Evolutionary conservation across 148 eudicot genomes (phyloP), one percentile per base, ranked within the genome.

Genomic region (Beta vulgaris): DNA sequence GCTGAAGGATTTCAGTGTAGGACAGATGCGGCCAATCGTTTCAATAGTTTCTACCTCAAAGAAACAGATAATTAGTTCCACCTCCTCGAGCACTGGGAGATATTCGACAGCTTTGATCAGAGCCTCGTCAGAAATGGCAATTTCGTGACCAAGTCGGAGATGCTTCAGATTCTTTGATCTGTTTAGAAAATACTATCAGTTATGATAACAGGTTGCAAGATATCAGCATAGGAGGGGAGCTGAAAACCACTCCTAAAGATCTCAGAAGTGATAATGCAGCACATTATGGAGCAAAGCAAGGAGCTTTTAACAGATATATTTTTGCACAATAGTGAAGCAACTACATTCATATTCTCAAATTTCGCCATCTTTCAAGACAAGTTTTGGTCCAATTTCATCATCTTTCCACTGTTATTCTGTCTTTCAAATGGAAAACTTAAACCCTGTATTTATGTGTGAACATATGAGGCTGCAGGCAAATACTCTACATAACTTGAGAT

Each of bases 151-250:
- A 66, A 92, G 63, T 25, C 81, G 83, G 44, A 92, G 89, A 59
- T 84, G 78, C 76, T 64, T 85, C 25, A 90, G 88, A 68, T 83
- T 78, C 83, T 79, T 81, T 37, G 87, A 81, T 74, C 97, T 92
- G 89, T 67, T 21, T 18, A 3, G 26, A 53, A 36, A 32, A 13
- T 13, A 61, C 7, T 19, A 32, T n/a, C 5, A 59, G 1, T 11
- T 1, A 9, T 13, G 26, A 31, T 3, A 12, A 14, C 35, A 3
- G 7, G 18, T 2, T 1, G 32, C 15, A 60, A 4, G 14, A 11
- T 31, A 15, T 60, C 65, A 60, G 32, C n/a, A 60, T 11, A 26
- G n/a, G 2, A 26, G 2, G 12, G 31, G 8, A 28, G 0, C 31
- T 25, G 2, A 2, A 11, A n/a, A 26, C 0, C 18, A 28, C 12